A percentile compares a stretch with the other conserved stretches of the same genome.
Conservation (phyloP, 2,329 filamentous ascomycete genomes). For the Calycina herbarum region DNA sequence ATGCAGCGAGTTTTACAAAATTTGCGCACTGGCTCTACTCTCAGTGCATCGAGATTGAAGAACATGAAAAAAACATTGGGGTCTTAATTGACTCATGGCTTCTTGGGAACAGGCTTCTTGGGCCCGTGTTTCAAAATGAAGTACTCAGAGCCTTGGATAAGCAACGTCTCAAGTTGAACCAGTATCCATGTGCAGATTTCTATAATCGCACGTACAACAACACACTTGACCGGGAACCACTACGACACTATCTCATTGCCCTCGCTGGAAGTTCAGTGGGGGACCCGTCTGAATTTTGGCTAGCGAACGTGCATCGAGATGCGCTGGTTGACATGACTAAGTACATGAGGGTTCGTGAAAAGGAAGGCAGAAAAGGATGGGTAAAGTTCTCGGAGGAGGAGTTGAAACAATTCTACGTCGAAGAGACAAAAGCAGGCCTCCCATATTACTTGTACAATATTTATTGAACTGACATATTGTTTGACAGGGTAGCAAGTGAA, state of each 20-base stretch:
- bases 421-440: not conserved
- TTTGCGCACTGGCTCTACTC: not conserved
- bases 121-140: not conserved
- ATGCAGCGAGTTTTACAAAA: not conserved
- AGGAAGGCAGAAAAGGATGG: too few relatives aligned
- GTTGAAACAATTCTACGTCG: not conserved
- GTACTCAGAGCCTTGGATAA: not conserved
- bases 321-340: not conserved
- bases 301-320: not conserved
- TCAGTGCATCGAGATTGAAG: too few relatives aligned
- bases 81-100: not conserved
- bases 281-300: not conserved
- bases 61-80: not conserved
- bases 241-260: not conserved
- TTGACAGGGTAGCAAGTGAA: not conserved
- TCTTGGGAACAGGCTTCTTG: not conserved
- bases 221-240: not conserved
- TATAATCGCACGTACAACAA: not conserved
- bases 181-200: too few relatives aligned
- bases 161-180: too few relatives aligned
- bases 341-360: not conserved
- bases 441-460: not conserved
- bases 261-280: not conserved
- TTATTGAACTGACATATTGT: not conserved
- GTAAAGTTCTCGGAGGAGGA: not conserved